A percentile compares a stretch with the other conserved stretches of the same genome.
Conservation (phyloP, 495 filamentous ascomycete species). For the Podospora australis region DNA sequence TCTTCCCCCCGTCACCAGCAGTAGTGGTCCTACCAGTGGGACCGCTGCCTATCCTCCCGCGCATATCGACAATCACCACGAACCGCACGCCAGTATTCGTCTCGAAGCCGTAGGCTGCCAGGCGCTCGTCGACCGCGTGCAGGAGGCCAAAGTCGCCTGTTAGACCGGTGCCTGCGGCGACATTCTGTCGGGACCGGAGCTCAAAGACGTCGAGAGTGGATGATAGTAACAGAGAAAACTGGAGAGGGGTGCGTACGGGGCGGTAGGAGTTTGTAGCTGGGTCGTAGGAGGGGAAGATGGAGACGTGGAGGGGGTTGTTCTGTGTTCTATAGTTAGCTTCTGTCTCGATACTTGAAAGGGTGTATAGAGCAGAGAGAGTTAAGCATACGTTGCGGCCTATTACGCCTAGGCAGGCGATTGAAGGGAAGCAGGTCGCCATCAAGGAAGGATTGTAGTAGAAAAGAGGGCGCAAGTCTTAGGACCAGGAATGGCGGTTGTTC, state of each 20-base stretch:
- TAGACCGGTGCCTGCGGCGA: conserved; percentile 47
- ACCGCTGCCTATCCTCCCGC: conserved; percentile 46
- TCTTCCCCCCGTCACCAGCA: conserved; percentile 16
- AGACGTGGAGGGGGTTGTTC: conserved; percentile 95
- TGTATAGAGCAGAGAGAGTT: not conserved
- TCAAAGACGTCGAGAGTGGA: conserved; percentile 92
- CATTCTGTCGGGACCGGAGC: conserved; percentile 59
- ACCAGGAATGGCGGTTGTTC: too few relatives aligned
- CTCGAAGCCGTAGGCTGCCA: conserved; percentile 89
- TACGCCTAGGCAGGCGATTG: conserved; percentile 85
- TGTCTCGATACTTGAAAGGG: not conserved
- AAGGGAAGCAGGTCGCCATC: conserved; percentile 52
- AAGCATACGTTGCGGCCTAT: conserved; percentile 76
- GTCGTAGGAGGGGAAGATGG: conserved; percentile 72
- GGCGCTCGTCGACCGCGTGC: conserved; percentile 84
- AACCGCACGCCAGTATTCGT: conserved; percentile 95
- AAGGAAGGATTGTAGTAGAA: too few relatives aligned
- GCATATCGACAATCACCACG: conserved; percentile 80
- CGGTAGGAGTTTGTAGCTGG: conserved; percentile 33
- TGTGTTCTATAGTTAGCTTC: conserved; percentile 31
- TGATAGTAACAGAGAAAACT: conserved; percentile 87
- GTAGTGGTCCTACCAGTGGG: conserved; percentile 14
- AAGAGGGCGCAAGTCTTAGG: too few relatives aligned
- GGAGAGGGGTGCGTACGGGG: conserved; percentile 56
- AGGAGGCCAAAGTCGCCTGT: conserved; percentile 83